phyloP scores from a whole-genome alignment of 176 grass and related monocot genomes.

The Chloris gayana region DNA sequence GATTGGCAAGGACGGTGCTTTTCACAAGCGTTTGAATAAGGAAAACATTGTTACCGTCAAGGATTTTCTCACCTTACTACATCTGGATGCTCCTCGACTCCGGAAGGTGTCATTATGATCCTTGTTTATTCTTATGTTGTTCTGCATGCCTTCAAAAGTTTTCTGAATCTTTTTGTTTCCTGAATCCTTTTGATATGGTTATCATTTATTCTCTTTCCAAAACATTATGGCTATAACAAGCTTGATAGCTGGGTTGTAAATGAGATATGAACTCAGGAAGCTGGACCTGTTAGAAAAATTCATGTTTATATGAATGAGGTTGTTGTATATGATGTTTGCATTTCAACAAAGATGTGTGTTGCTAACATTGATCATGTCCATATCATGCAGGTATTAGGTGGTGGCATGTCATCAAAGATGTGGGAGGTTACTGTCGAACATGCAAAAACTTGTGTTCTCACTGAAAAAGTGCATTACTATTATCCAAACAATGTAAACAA shows the following conservation, averaged over 20 bases:
- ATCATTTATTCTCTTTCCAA: not conserved
- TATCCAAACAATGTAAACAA: constrained; percentile 57
- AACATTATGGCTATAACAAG: not conserved
- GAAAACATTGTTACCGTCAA: constrained; percentile 78
- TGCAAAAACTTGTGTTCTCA: constrained; percentile 61
- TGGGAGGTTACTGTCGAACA: constrained; percentile 88
- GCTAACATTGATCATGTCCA: constrained; percentile 33
- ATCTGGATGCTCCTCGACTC: constrained; percentile 67
- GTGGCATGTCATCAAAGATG: constrained; percentile 91
- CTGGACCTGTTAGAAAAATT: not conserved
- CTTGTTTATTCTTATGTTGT: constrained; percentile 5
- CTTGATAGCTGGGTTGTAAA: not conserved
- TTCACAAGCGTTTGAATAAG: constrained; percentile 86
- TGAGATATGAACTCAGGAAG: not conserved
- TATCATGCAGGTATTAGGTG: constrained; percentile 82
- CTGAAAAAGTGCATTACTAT: constrained; percentile 69
- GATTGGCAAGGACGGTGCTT: constrained; percentile 96
- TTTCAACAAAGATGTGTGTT: constrained; percentile 25
- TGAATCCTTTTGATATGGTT: not conserved
- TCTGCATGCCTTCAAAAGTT: constrained; percentile 8
- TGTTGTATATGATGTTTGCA: constrained; percentile 14
- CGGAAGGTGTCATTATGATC: constrained; percentile 62
- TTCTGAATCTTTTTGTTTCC: constrained; percentile 1
- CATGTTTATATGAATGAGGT: not conserved
- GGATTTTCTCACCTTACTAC: constrained; percentile 77